Base-by-base conservation (phyloP, 345 rosid genomes). In the Stellera chamaejasme region DNA sequence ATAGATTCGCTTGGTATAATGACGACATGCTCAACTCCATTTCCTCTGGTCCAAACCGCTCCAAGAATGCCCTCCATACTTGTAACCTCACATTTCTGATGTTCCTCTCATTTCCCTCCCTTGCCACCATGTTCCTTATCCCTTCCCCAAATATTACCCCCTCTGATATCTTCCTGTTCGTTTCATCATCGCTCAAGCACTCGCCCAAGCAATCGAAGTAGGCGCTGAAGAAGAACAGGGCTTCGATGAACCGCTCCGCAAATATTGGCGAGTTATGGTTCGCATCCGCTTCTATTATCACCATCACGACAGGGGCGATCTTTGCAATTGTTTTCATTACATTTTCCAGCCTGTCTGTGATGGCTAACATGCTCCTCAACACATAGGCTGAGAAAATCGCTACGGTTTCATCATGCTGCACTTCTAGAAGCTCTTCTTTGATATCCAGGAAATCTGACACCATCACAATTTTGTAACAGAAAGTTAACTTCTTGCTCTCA, bases 1-100 rank as follows among this genome's bases (percentile, higher is more conserved):
- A 48, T 41, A 79, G 59, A 10, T 63, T 56, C 19, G 74, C 84
- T 56, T 75, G 79, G 60, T 60, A 72, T 60, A 75, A 14, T 11
- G 77, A 64, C 50, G 72, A 45, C 45, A 49, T 44, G 56, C 88
- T 74, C 39, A 82, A 52, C 9, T 75, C 75, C 0, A 46, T 61
- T 53, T 79, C 88, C 16, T 43, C 66, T 77, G 77, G 66, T 3
- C 79, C 66, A 19, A 61, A 79, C 12, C 79, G 68, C 0, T 55
- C 61, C 5, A 79, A 68, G 57, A 65, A 82, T 13, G 54, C 68
- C 65, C 79, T 70, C 88, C 82, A 79, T 15, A 69, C 80, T 10
- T 77, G 72, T 11, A 76, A 61, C 57, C 59, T 79, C 72, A 73
- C 84, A n/a, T 56, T 10, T 52, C 75, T 23, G 27, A 53, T 14